Conservation (phyloP, 1,284 basidiomycete genomes). For the Tranzscheliella williamsii region DNA sequence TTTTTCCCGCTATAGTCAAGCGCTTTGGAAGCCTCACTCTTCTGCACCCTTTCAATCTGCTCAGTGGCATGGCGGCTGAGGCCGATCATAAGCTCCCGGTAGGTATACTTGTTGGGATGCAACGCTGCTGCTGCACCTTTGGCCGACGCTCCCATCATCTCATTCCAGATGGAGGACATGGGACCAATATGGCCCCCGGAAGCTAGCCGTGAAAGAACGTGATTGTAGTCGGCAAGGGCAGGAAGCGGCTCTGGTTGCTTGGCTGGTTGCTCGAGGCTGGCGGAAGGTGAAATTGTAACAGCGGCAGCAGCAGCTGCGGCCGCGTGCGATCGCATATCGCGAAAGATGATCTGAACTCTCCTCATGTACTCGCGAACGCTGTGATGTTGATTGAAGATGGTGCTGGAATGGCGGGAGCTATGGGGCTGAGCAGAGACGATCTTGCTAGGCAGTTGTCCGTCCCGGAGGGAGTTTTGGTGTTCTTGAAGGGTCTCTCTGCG, state of each 20-base stretch:
- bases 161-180: slow-evolving; percentile 48
- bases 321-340: slow-evolving; percentile 34
- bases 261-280: background rate
- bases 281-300: background rate
- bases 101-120: slow-evolving; percentile 36
- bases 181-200: slow-evolving; percentile 39
- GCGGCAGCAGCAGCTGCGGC: slow-evolving; percentile 1
- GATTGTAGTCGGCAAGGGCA: slow-evolving; percentile 42
- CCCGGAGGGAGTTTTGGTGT: background rate
- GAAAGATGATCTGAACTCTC: slow-evolving; percentile 39
- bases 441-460: slow-evolving; percentile 4
- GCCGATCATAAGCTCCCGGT: slow-evolving; percentile 47
- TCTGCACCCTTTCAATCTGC: slow-evolving; percentile 39
- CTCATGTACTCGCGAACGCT: slow-evolving; percentile 37
- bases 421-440: slow-evolving; percentile 12
- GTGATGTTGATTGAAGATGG: slow-evolving; percentile 15
- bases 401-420: slow-evolving; percentile 16
- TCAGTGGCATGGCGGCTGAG: slow-evolving; percentile 42
- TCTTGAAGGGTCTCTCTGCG: background rate
- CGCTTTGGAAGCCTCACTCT: slow-evolving; percentile 18
- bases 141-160: slow-evolving; percentile 19
- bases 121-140: slow-evolving; percentile 5
- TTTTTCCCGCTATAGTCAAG: background rate
- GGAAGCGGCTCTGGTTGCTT: slow-evolving; percentile 13
- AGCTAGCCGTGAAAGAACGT: slow-evolving; percentile 40